These are phyloP conservation scores for Fragilariopsis cylindrus DNA, from an alignment of 108 stramenopile species.

Conservation along the genomic window DNA sequence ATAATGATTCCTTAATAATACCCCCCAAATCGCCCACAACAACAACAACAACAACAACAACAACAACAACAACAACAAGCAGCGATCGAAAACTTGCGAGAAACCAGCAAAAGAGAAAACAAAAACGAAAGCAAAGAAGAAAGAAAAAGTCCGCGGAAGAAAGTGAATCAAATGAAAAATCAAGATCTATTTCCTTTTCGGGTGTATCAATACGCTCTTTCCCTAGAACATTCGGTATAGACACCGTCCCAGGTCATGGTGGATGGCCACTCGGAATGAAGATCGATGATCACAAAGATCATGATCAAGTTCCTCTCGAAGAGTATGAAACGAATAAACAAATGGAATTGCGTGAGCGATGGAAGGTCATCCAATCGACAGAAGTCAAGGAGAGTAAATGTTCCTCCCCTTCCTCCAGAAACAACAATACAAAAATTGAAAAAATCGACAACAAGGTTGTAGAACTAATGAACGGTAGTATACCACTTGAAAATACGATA, in stretches of 20 bases:
- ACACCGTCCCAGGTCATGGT: conserved; percentile 75
- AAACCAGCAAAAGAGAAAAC: conserved; percentile 53
- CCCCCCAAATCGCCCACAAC: not conserved
- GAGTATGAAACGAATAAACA: conserved; percentile 68
- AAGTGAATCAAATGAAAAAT: not conserved
- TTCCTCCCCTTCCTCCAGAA: not conserved
- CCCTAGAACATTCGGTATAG: conserved; percentile 47
- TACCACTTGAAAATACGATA: conserved; percentile 22
- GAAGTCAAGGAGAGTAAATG: conserved; percentile 30
- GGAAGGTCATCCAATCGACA: conserved; percentile 33
- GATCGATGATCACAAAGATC: conserved; percentile 17
- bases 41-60: not conserved
- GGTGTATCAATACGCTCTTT: conserved; percentile 25
- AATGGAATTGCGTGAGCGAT: conserved; percentile 60
- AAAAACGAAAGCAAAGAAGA: conserved; percentile 41
- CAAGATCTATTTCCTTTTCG: conserved; percentile 26
- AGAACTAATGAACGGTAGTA: conserved; percentile 7
- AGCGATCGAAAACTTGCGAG: conserved; percentile 3
- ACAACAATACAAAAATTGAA: conserved; percentile 15
- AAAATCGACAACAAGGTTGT: conserved; percentile 25
- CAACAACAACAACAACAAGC: not conserved
- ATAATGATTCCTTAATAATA: not conserved
- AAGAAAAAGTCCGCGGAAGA: conserved; percentile 46
- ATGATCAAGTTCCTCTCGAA: conserved; percentile 34
- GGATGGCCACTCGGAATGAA: conserved; percentile 84